These are phyloP conservation scores for Agapanthus africanus DNA, from an alignment of 106 monocot species.

Conservation along the genomic window DNA sequence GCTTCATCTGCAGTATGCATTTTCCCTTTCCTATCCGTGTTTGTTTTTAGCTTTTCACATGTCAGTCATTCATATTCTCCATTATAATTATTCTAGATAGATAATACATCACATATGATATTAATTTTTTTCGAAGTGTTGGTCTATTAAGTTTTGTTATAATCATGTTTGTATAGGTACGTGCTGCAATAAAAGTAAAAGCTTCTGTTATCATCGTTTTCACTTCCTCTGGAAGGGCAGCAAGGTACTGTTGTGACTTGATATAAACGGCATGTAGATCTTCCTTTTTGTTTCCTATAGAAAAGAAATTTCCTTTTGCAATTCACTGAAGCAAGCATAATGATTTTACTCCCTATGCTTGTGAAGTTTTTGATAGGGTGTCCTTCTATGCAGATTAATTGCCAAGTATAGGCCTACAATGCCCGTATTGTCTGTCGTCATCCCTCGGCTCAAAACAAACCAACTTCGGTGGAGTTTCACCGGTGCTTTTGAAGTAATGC, in stretches of 20 bases:
- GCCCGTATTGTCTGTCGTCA: conserved; percentile 91
- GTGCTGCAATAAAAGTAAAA: conserved; percentile 85
- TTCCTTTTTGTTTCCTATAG: not conserved
- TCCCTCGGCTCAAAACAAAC: conserved; percentile 90
- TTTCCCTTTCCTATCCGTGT: not conserved
- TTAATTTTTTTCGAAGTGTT: conserved; percentile 4
- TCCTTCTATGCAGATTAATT: conserved; percentile 49
- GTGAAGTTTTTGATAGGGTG: not conserved
- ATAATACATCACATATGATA: not conserved
- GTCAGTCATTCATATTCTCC: not conserved
- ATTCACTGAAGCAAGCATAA: too few species aligned
- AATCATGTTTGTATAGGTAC: conserved; percentile 53
- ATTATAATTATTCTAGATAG: not conserved
- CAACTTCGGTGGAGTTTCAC: conserved; percentile 87
- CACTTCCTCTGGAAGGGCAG: conserved; percentile 87
- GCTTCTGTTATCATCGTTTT: conserved; percentile 82
- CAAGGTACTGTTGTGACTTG: conserved; percentile 45
- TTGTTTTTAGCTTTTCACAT: not conserved
- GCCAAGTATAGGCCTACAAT: conserved; percentile 91
- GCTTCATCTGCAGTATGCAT: conserved; percentile 90
- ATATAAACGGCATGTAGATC: too few species aligned
- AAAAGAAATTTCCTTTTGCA: not conserved
- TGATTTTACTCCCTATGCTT: not conserved
- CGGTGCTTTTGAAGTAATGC: conserved; percentile 73
- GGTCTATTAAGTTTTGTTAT: conserved; percentile 1